phyloP scores from a whole-genome alignment of 2,329 filamentous ascomycete genomes.

The Fusarium chaquense region DNA sequence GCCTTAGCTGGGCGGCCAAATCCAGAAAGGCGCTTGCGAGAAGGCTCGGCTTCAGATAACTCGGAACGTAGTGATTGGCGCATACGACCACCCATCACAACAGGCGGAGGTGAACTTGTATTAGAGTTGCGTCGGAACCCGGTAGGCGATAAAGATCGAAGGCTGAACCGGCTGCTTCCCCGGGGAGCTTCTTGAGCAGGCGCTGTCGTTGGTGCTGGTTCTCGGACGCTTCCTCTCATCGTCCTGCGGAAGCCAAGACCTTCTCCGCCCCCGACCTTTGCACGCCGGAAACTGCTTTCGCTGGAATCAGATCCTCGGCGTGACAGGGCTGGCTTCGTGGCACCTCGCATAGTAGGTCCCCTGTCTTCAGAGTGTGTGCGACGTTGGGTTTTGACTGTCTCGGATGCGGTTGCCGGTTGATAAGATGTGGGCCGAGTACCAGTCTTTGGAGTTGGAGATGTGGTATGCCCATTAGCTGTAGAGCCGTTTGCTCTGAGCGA shows the following conservation, averaged over 20 bases:
- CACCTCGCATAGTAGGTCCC: slow-evolving; percentile 29
- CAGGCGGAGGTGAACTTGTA: slow-evolving; percentile 53
- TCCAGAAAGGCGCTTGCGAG: slow-evolving; percentile 56
- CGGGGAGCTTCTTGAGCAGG: slow-evolving; percentile 47
- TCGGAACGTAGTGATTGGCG: slow-evolving; percentile 61
- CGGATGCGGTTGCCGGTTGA: slow-evolving; percentile 39
- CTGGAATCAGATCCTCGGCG: slow-evolving; percentile 74
- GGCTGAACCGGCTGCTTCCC: slow-evolving; percentile 72
- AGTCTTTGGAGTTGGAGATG: slow-evolving; percentile 9
- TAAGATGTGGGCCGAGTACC: slow-evolving; percentile 49
- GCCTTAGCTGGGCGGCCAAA: slow-evolving; percentile 56
- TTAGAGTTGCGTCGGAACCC: slow-evolving; percentile 61
- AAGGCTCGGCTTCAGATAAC: slow-evolving; percentile 53
- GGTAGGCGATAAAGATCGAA: slow-evolving; percentile 77
- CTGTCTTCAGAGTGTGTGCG: slow-evolving; percentile 47
- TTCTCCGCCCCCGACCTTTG: slow-evolving; percentile 60
- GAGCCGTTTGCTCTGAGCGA: slow-evolving; percentile 41
- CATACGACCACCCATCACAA: slow-evolving; percentile 56
- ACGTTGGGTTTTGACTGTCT: slow-evolving; percentile 37
- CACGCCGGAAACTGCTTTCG: slow-evolving; percentile 85
- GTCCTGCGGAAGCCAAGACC: slow-evolving; percentile 76
- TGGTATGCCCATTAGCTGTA: slow-evolving; percentile 12
- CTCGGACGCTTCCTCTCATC: slow-evolving; percentile 67
- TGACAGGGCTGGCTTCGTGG: slow-evolving; percentile 55
- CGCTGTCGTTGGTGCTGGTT: slow-evolving; percentile 23